phyloP scores from a whole-genome alignment of 177 flowering plant species.

The Vitis hybrid region DNA sequence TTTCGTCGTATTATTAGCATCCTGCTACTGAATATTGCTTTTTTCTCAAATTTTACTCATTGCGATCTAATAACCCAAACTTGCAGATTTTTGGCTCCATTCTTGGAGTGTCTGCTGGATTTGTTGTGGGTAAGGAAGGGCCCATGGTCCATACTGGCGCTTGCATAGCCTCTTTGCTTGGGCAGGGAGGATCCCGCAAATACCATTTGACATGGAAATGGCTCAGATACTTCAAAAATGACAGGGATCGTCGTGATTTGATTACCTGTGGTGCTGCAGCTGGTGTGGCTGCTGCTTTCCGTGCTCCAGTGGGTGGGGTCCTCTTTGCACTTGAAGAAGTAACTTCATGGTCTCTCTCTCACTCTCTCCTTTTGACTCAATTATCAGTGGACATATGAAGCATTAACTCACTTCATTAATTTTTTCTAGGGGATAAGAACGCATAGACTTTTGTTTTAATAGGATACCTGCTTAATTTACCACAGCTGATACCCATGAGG shows the following conservation, averaged over 20 bases:
- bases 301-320: constrained; percentile 64
- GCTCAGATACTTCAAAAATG: constrained; percentile 57
- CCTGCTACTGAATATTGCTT: too few relatives aligned
- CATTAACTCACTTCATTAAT: too few relatives aligned
- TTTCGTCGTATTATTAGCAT: too few relatives aligned
- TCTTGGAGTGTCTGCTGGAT: constrained; percentile 52
- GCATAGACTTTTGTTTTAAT: too few relatives aligned
- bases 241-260: constrained; percentile 51
- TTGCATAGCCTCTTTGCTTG: constrained; percentile 48
- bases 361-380: background rate
- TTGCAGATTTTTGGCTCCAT: constrained; percentile 55
- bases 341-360: constrained; percentile 48
- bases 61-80: too few relatives aligned
- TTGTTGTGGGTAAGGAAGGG: constrained; percentile 62
- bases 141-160: constrained; percentile 70
- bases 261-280: constrained; percentile 66
- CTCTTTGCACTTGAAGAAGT: constrained; percentile 67
- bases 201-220: constrained; percentile 54
- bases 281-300: constrained; percentile 64
- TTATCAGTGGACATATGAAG: too few relatives aligned
- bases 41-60: too few relatives aligned
- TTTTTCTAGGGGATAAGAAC: too few relatives aligned
- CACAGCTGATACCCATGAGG: too few relatives aligned
- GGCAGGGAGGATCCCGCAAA: constrained; percentile 55
- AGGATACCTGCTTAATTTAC: too few relatives aligned